Evolutionary conservation across 768 basidiomycete genomes (phyloP).

Genomic region (Podaxis pistillaris): DNA sequence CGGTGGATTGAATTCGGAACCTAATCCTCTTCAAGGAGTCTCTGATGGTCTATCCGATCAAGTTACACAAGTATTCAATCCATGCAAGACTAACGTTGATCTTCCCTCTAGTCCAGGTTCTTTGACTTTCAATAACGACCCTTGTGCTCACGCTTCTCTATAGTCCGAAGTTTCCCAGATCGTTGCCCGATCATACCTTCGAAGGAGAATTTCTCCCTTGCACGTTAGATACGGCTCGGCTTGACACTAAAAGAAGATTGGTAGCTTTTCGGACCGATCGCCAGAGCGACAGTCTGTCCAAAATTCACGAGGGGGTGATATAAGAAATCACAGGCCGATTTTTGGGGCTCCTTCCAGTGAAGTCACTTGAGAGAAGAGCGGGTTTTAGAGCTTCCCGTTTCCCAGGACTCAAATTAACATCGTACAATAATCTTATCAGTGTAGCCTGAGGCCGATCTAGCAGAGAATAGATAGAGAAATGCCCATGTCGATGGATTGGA

Average conservation of each 20-base stretch:
- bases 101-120: background rate
- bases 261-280: background rate
- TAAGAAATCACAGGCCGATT: background rate
- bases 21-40: background rate
- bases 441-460: background rate
- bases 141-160: background rate
- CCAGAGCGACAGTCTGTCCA: background rate
- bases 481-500: background rate
- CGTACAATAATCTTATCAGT: background rate
- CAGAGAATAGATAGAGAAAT: background rate
- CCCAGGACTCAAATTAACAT: background rate
- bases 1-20: background rate
- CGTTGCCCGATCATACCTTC: background rate
- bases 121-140: background rate
- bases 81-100: background rate
- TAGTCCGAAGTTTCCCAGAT: slow-evolving; percentile 1
- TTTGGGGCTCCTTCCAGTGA: background rate
- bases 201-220: background rate
- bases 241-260: background rate
- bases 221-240: background rate
- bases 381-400: background rate
- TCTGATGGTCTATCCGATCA: background rate
- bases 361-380: background rate
- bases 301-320: background rate
- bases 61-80: background rate